Base-by-base conservation (phyloP, 2,329 filamentous ascomycete species). In the Ceratocystis harringtonii region DNA sequence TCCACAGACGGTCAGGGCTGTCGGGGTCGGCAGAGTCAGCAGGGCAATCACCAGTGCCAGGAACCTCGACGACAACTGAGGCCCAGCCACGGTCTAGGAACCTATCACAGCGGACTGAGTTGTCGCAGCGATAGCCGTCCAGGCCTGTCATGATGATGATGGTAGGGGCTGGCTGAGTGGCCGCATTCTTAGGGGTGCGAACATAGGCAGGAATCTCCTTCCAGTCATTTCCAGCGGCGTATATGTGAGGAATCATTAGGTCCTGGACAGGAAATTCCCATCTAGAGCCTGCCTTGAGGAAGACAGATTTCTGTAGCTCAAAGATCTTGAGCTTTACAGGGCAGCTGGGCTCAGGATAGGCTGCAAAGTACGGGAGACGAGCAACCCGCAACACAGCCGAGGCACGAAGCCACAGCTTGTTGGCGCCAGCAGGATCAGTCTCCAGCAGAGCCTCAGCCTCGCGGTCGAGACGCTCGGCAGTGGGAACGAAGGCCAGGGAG, bases 371-470 rank as follows among this genome's bases (percentile, higher is more conserved):
- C 2, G 88, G 87, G 71, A 91, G 90, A 17, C 88, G 80, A 0
- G 85, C 80, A 69, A 91, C 90, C 63, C 88, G 81, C 73, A 88
- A 86, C n/a, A 90, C 78, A 30, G 85, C 84, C 25, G 86, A 87
- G 4, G 85, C 85, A 25, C 87, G 83, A n/a, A 89, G 78, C 73
- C 85, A 89, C 19, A 87, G 77, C 44, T 81, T 80, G 3, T 80
- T 81, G 0, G 87, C 85, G 52, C 78, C 78, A 48, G 78, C 76
- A 3, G 71, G 72, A 66, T 85, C 77, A 32, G 78, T 80, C 1
- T 75, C 72, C 7, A 75, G 70, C 48, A 81, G 75, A 0, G 80
- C 79, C 68, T 82, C 78, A 19, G 81, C 87, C 50, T 79, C 74
- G 1, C 71, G 69, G 5, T 80, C 78, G 15, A 91, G 79, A 1